Conservation (phyloP, 2,329 filamentous ascomycete genomes). For the Exophiala bonariae region DNA sequence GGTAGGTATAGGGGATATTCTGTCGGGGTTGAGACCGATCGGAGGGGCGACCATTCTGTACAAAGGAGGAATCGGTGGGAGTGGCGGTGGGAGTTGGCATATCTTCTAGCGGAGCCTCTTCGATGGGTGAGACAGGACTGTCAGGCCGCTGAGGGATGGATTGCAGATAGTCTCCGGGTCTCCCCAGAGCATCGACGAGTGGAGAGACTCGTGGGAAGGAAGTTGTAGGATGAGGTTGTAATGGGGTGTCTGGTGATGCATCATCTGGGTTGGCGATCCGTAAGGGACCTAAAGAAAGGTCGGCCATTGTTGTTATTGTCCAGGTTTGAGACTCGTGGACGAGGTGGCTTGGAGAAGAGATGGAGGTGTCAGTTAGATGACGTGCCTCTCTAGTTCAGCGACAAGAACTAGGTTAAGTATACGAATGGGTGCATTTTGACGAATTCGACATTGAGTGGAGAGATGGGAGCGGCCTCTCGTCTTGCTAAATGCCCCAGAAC, state of each 20-base stretch:
- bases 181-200: conserved; percentile 16
- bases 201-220: conserved; percentile 24
- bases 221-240: conserved; percentile 24
- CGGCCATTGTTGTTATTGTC: conserved; percentile 22
- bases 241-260: conserved; percentile 44
- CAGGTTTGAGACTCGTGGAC: conserved; percentile 20
- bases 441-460: no score
- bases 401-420: no score
- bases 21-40: conserved; percentile 33
- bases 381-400: conserved; percentile 6
- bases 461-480: no score
- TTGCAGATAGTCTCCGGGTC: conserved; percentile 17
- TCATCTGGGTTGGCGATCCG: conserved; percentile 97
- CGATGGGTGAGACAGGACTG: conserved; percentile 27
- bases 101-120: conserved; percentile 13
- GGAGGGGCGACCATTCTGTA: conserved; percentile 15
- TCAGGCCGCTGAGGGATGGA: conserved; percentile 14
- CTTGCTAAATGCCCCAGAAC: no score
- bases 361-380: conserved; percentile 10
- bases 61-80: conserved; percentile 11
- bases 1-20: conserved; percentile 44
- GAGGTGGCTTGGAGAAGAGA: conserved; percentile 18
- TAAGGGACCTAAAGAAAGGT: conserved; percentile 83
- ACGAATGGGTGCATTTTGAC: no score
- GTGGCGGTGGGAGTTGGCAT: conserved; percentile 11